These are phyloP conservation scores for Amborella trichopoda DNA, from an alignment of 164 flowering plant species.

Conservation along the genomic window DNA sequence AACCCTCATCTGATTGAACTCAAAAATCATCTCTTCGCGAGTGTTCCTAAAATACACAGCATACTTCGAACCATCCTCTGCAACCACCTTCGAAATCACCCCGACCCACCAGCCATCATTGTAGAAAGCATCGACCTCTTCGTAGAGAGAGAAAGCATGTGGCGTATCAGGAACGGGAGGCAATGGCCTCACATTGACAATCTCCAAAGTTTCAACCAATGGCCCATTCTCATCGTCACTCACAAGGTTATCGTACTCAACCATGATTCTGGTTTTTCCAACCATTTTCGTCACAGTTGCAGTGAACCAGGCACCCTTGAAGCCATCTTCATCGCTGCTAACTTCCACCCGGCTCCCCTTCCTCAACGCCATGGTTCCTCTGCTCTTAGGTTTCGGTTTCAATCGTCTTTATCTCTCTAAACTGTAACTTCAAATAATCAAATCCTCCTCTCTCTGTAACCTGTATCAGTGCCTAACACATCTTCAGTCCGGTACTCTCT, in stretches of 20 bases:
- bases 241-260: constrained; percentile 48
- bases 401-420: no score
- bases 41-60: constrained; percentile 43
- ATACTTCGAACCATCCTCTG: constrained; percentile 21
- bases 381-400: no score
- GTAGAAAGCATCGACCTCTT: constrained; percentile 73
- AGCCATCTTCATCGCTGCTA: constrained; percentile 81
- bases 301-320: constrained; percentile 60
- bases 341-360: constrained; percentile 55
- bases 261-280: constrained; percentile 24
- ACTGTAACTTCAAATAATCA: no score
- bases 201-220: constrained; percentile 46
- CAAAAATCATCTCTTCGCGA: constrained; percentile 37
- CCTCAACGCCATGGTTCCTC: constrained; percentile 14
- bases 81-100: constrained; percentile 39
- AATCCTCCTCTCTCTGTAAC: no score
- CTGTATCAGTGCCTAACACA: no score
- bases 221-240: constrained; percentile 48
- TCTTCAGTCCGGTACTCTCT: no score
- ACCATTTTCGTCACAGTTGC: constrained; percentile 36
- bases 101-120: constrained; percentile 97
- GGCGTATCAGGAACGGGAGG: constrained; percentile 34
- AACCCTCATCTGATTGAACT: constrained; percentile 37
- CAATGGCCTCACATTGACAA: constrained; percentile 41
- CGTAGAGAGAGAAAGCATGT: constrained; percentile 21